These are phyloP conservation scores for Silene vulgaris DNA, from an alignment of 179 eudicot genomes.

Conservation along the genomic window DNA sequence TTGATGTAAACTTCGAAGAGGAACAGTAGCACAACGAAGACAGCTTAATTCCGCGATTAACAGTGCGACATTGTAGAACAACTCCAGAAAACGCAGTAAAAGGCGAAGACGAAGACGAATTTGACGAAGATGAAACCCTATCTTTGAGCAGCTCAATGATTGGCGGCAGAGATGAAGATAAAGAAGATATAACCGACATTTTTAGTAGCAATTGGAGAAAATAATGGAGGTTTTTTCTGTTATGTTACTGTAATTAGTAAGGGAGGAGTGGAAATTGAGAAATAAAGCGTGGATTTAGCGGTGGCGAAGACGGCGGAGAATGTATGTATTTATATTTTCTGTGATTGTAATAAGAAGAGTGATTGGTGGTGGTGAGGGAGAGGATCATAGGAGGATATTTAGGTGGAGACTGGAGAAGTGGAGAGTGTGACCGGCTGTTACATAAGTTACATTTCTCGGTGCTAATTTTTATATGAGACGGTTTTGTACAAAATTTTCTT, in stretches of 20 bases:
- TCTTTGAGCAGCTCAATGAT: conserved; percentile 22
- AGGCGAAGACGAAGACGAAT: conserved; percentile 12
- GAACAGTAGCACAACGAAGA: conserved; percentile 14
- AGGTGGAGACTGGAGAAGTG: neutral
- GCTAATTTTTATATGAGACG: neutral
- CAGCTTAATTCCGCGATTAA: neutral
- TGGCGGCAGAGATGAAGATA: conserved; percentile 30
- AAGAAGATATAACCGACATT: conserved; percentile 29
- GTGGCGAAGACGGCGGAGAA: conserved; percentile 8
- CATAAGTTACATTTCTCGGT: neutral
- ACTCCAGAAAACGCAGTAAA: conserved; percentile 10
- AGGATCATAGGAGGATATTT: neutral
- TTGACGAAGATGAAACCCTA: conserved; percentile 25
- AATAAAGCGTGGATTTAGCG: neutral
- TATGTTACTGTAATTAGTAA: neutral
- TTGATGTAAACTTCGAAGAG: conserved; percentile 31
- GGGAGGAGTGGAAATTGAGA: neutral
- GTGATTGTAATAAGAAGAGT: neutral
- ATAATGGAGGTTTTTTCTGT: neutral
- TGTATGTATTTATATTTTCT: neutral
- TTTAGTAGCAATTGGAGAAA: neutral
- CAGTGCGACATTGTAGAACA: conserved; percentile 18
- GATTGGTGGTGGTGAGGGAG: neutral
- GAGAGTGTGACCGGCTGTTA: neutral
- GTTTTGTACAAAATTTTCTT: too few relatives aligned